Evolutionary conservation across 2,329 filamentous ascomycete genomes (phyloP).

Genomic region (Alternaria sp.): DNA sequence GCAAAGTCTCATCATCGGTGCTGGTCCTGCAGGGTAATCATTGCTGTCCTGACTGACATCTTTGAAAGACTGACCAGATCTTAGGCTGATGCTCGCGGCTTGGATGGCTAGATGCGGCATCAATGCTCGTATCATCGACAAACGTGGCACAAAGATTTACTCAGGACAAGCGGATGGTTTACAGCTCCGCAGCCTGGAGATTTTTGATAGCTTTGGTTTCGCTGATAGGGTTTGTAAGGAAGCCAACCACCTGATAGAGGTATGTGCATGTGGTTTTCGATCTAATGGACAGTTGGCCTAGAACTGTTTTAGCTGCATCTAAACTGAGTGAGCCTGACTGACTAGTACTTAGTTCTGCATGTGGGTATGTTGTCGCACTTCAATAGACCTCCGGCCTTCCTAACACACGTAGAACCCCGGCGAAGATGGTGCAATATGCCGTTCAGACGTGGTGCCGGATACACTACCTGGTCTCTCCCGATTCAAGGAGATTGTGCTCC

Average conservation of each 20-base stretch:
- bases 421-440: slow-evolving; percentile 63
- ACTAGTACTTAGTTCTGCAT: slow-evolving; percentile 45
- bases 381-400: neutral
- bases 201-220: slow-evolving; percentile 70
- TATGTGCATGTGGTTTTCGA: slow-evolving; percentile 59
- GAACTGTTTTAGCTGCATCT: too few relatives aligned
- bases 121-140: slow-evolving; percentile 54
- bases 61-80: neutral
- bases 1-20: slow-evolving; percentile 50
- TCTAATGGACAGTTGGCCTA: slow-evolving; percentile 28
- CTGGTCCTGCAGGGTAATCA: slow-evolving; percentile 44
- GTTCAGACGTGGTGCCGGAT: slow-evolving; percentile 69
- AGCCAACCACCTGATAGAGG: slow-evolving; percentile 73
- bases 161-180: slow-evolving; percentile 55
- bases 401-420: slow-evolving; percentile 64
- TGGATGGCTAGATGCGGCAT: slow-evolving; percentile 55
- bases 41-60: neutral
- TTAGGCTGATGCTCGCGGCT: slow-evolving; percentile 51
- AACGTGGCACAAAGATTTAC: slow-evolving; percentile 53
- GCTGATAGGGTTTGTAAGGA: slow-evolving; percentile 71
- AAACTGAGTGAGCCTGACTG: slow-evolving; percentile 7
- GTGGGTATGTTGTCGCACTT: slow-evolving; percentile 42
- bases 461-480: slow-evolving; percentile 68
- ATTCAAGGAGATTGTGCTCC: slow-evolving; percentile 72
- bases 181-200: slow-evolving; percentile 55